phyloP scores from a whole-genome alignment of 805 yeast species.

The Metschnikowia proteae region DNA sequence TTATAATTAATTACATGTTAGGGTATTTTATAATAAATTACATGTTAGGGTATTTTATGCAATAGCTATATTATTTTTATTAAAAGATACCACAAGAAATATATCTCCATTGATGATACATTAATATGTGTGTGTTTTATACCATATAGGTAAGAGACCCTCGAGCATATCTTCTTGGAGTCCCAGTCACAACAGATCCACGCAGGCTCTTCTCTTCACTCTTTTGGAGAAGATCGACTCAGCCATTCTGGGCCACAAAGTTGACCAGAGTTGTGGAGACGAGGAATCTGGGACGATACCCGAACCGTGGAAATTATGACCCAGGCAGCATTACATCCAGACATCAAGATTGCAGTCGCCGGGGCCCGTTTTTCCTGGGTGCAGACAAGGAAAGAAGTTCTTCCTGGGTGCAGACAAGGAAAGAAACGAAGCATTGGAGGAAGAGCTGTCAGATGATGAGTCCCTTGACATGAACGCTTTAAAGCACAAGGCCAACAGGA shows the following conservation, averaged over 20 bases:
- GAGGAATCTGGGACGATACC: conserved; percentile 98
- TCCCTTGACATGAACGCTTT: conserved; percentile 69
- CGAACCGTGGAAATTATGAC: conserved; percentile 97
- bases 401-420: no score
- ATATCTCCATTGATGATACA: no score
- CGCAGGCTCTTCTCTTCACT: conserved; percentile 89
- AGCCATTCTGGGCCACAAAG: conserved; percentile 95
- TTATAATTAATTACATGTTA: no score
- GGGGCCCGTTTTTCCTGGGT: conserved; percentile 88
- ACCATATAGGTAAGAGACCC: no score
- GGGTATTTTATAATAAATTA: no score
- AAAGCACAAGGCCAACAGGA: conserved; percentile 77
- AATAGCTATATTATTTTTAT: no score
- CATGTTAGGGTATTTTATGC: no score
- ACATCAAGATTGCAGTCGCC: conserved; percentile 79
- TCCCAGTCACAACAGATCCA: conserved; percentile 78
- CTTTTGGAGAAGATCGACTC: conserved; percentile 75
- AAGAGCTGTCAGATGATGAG: conserved; percentile 63
- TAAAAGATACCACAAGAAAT: no score
- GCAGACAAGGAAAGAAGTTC: no score
- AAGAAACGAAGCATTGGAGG: conserved; percentile 79
- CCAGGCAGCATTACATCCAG: conserved; percentile 87
- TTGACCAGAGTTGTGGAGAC: conserved; percentile 93
- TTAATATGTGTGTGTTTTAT: no score
- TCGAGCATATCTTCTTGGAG: no score